Conservation (phyloP, 345 rosid species). For the Citrus maxima region DNA sequence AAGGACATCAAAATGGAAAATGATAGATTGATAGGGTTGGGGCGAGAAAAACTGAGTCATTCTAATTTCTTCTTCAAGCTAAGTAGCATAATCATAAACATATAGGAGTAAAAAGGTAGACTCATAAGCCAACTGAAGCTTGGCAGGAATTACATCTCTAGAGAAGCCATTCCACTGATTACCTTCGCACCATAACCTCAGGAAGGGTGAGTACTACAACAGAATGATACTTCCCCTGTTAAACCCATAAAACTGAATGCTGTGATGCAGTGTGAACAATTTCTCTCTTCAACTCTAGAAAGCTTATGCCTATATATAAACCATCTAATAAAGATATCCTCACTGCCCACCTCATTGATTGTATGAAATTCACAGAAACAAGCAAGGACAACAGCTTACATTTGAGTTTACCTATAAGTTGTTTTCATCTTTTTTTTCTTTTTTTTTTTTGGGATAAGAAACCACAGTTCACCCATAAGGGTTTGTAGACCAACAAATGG, state of each 20-base stretch:
- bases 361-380: background rate
- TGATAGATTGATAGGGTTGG: background rate
- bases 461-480: background rate
- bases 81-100: background rate
- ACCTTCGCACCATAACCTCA: background rate
- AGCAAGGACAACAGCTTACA: background rate
- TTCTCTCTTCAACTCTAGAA: background rate
- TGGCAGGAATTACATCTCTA: background rate
- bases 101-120: background rate
- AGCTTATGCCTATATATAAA: background rate
- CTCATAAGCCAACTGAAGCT: constrained; percentile 10
- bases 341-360: background rate
- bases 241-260: background rate
- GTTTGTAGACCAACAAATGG: background rate
- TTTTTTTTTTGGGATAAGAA: no score
- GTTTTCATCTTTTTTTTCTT: no score
- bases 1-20: background rate
- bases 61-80: background rate
- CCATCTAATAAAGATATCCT: background rate
- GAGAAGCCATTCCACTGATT: constrained; percentile 1
- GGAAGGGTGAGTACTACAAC: background rate
- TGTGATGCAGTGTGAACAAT: background rate
- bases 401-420: background rate
- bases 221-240: background rate
- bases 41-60: background rate